phyloP scores from a whole-genome alignment of 2,329 filamentous ascomycete genomes.

The Talaromyces sp. region DNA sequence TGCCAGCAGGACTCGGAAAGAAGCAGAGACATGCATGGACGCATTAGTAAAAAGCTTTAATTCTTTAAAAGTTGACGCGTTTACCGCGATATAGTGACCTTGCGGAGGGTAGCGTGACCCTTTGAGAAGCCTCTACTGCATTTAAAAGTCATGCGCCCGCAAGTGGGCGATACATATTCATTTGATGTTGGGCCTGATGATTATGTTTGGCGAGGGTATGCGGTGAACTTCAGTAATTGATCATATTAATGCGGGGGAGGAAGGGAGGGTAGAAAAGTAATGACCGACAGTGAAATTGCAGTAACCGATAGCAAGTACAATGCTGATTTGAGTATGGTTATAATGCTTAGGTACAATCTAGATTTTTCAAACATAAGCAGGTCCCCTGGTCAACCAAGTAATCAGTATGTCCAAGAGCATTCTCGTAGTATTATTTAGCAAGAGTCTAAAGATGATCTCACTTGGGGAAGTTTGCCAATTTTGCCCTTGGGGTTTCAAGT shows the following conservation, averaged over 20 bases:
- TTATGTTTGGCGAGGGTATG: too few species aligned
- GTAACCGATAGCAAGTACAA: neutral
- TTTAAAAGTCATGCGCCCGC: neutral
- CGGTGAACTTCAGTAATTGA: too few species aligned
- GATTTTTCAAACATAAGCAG: neutral
- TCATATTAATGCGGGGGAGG: neutral
- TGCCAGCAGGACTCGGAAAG: neutral
- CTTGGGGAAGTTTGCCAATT: too few species aligned
- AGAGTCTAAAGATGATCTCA: neutral
- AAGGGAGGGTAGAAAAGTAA: neutral
- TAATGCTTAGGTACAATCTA: neutral
- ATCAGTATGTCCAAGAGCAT: neutral
- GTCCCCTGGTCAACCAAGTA: neutral
- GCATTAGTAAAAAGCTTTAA: neutral
- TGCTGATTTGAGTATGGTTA: neutral
- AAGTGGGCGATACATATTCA: neutral
- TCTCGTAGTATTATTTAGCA: neutral
- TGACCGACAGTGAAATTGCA: neutral
- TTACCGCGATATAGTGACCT: neutral
- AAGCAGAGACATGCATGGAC: neutral
- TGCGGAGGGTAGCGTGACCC: neutral
- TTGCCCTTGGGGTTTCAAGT: too few species aligned
- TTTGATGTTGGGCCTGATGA: too few species aligned
- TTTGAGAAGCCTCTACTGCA: neutral
- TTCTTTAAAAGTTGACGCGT: neutral